phyloP scores from a whole-genome alignment of 192 early-diverging fungal genomes.

The Linnemannia schmuckeri region DNA sequence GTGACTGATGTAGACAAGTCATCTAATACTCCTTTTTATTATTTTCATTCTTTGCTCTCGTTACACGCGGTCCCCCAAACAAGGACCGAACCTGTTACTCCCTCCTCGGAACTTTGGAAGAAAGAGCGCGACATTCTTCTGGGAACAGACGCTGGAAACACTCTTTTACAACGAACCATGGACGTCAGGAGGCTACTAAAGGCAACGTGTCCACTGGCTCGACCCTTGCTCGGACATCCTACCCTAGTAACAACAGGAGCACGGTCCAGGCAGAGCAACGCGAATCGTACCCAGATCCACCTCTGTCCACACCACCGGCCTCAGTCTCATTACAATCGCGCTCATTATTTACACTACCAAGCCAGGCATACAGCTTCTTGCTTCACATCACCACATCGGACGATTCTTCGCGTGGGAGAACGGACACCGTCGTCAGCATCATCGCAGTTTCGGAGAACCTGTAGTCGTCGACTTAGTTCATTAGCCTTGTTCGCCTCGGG shows the following conservation, averaged over 20 bases:
- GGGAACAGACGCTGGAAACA: background rate
- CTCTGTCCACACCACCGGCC: background rate
- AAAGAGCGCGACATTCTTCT: background rate
- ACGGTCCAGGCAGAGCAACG: background rate
- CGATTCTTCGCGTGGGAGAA: background rate
- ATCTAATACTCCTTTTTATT: background rate
- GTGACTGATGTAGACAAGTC: background rate
- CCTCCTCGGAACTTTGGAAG: background rate
- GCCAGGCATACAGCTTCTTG: background rate
- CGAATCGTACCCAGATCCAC: background rate
- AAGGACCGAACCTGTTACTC: background rate
- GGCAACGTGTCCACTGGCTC: slow-evolving; percentile 29
- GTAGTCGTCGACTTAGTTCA: background rate
- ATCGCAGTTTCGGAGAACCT: background rate
- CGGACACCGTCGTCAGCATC: background rate
- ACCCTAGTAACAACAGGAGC: background rate
- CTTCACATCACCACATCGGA: background rate
- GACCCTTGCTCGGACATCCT: background rate
- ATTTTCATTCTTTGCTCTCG: background rate
- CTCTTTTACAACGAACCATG: slow-evolving; percentile 17
- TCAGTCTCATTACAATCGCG: background rate
- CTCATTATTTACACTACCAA: background rate
- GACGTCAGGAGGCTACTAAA: slow-evolving; percentile 32
- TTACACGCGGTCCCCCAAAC: background rate
- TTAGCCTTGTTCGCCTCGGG: background rate